A percentile compares a stretch with the other conserved stretches of the same genome.
These are phyloP conservation scores for Colletotrichum sp. DNA, from an alignment of 2,329 filamentous ascomycete genomes.

Conservation along the genomic window DNA sequence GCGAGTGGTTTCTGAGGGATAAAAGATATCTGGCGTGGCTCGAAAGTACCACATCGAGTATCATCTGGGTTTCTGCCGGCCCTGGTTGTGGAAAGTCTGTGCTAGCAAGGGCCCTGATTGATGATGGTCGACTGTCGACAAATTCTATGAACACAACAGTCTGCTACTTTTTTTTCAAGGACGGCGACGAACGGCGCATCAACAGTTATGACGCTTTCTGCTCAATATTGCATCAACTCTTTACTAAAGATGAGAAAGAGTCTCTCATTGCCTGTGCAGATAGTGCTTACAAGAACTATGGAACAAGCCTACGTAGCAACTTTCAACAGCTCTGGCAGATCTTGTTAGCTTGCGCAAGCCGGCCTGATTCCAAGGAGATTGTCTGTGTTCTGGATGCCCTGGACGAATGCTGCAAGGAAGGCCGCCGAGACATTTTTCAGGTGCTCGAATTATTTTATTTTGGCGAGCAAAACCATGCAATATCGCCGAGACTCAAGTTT, in stretches of 20 bases:
- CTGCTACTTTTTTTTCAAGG: constrained; percentile 18
- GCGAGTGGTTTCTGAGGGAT: constrained; percentile 36
- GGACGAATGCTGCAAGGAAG: neutral
- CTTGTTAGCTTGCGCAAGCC: accelerated
- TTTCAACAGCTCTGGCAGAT: neutral
- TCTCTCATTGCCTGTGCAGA: constrained; percentile 16
- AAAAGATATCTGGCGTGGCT: constrained; percentile 30
- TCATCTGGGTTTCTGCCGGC: constrained; percentile 36
- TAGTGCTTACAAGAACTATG: neutral
- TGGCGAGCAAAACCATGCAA: neutral
- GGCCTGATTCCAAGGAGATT: accelerated
- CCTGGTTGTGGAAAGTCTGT: constrained; percentile 40
- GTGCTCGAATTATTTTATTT: neutral
- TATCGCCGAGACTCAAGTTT: neutral
- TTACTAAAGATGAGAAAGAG: constrained; percentile 5
- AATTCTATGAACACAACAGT: constrained; percentile 16
- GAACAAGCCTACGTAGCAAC: constrained; percentile 10
- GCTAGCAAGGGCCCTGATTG: constrained; percentile 30
- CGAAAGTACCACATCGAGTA: constrained; percentile 17
- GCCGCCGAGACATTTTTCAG: accelerated
- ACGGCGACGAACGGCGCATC: constrained; percentile 18
- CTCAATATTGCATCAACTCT: constrained; percentile 32
- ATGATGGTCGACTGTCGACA: constrained; percentile 26
- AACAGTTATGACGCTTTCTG: constrained; percentile 24
- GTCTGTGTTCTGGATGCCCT: neutral